Conservation (phyloP, 2,329 filamentous ascomycete species). For the Sporothrix brasiliensis region DNA sequence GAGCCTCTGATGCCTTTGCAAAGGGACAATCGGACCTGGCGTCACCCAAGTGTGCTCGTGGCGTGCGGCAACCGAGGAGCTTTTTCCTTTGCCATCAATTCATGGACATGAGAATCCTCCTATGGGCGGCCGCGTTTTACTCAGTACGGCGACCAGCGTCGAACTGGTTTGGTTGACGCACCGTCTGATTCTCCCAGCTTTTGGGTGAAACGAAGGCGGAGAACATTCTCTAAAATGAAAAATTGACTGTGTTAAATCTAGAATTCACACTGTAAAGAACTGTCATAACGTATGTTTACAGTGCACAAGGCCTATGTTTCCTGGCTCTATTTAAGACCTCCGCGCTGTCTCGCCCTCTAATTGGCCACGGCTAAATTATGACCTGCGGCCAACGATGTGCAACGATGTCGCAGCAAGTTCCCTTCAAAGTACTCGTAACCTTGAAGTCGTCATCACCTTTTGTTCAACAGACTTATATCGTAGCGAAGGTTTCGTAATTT, state of each 20-base stretch:
- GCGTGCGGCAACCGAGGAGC: not conserved
- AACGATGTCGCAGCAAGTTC: slow-evolving; percentile 13
- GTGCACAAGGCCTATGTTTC: not conserved
- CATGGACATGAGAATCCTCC: too few species aligned
- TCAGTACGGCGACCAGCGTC: too few species aligned
- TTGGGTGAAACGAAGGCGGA: not conserved
- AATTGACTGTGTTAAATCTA: too few species aligned
- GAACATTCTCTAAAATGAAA: not conserved
- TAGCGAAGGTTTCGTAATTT: not conserved
- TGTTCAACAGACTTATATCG: not conserved
- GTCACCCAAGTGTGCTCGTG: not conserved
- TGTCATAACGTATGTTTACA: not conserved
- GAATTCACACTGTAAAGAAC: not conserved
- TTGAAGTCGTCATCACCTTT: not conserved
- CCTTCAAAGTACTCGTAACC: slow-evolving; percentile 17
- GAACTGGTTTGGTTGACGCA: too few species aligned
- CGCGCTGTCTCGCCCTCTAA: slow-evolving; percentile 28
- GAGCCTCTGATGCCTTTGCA: not conserved
- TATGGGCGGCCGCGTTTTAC: too few species aligned
- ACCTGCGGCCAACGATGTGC: slow-evolving; percentile 36
- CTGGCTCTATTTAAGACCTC: slow-evolving; percentile 15
- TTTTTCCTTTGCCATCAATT: not conserved
- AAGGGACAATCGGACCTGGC: not conserved
- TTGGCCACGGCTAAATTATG: slow-evolving; percentile 45
- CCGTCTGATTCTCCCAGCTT: too few species aligned